A percentile compares a stretch with the other conserved stretches of the same genome.
phyloP scores from a whole-genome alignment of 371 early-diverging fungal genomes.

The Chytridium lagenaria region DNA sequence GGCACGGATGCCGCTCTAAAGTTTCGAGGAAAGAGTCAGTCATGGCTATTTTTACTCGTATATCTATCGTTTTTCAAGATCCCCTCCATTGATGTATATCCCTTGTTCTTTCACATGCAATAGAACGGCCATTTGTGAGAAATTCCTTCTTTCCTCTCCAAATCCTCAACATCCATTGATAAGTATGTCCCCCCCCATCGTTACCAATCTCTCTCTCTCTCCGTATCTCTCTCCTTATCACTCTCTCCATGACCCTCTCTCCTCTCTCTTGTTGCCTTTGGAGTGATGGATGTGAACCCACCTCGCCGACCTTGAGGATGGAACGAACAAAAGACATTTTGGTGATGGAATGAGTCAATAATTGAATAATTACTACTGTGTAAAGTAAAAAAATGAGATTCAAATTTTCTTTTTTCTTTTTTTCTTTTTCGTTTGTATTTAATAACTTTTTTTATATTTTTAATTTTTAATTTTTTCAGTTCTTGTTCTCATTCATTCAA shows the following conservation, averaged over 20 bases:
- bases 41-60: not conserved
- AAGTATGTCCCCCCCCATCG: too few species aligned
- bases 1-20: constrained; percentile 33
- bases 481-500: not conserved
- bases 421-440: too few species aligned
- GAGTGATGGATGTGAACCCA: constrained; percentile 16
- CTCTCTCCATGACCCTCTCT: too few species aligned
- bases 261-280: too few species aligned
- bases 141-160: not conserved
- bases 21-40: not conserved
- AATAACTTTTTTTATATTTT: too few species aligned
- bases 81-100: not conserved
- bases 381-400: too few species aligned
- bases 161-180: too few species aligned
- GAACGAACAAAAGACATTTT: constrained; percentile 28
- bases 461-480: not conserved
- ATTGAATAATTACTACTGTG: not conserved
- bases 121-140: not conserved
- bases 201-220: too few species aligned
- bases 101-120: too few species aligned
- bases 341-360: not conserved
- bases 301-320: constrained; percentile 35
- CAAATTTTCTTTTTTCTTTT: too few species aligned
- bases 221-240: too few species aligned
- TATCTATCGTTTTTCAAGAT: not conserved